A percentile compares a stretch with the other conserved stretches of the same genome.
Conservation (phyloP, 495 filamentous ascomycete genomes). For the Aspergillus nanangensis region DNA sequence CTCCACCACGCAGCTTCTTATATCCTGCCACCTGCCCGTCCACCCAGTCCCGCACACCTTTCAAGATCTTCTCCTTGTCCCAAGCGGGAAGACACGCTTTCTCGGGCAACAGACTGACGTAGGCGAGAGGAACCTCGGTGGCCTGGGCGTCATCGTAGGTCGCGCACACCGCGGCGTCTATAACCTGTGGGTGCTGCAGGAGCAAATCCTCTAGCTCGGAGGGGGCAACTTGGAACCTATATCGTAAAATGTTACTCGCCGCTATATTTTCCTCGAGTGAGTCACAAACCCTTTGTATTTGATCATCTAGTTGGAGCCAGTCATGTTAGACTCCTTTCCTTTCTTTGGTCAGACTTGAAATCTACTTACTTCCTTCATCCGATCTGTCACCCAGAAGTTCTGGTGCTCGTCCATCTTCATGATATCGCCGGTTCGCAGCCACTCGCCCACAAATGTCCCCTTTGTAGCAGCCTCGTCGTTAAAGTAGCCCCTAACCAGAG, state of each 20-base stretch:
- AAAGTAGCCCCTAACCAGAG: too few relatives aligned
- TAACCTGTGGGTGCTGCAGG: constrained; percentile 58
- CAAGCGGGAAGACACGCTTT: constrained; percentile 27
- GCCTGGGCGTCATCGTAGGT: constrained; percentile 57
- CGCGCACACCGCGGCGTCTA: constrained; percentile 70
- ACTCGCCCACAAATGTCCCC: too few relatives aligned
- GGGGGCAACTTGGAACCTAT: constrained; percentile 70
- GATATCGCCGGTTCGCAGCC: too few relatives aligned
- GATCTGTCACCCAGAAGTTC: too few relatives aligned
- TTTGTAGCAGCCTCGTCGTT: too few relatives aligned
- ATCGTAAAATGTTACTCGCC: background rate
- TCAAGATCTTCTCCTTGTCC: constrained; percentile 26
- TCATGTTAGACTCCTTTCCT: background rate
- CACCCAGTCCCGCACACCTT: constrained; percentile 17
- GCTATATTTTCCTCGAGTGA: background rate
- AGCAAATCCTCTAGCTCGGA: constrained; percentile 74
- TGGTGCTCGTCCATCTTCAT: too few relatives aligned
- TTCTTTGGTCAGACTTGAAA: too few relatives aligned
- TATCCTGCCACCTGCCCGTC: constrained; percentile 14
- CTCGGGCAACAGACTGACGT: constrained; percentile 45
- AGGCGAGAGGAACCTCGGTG: constrained; percentile 72
- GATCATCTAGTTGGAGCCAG: constrained; percentile 34
- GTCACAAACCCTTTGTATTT: constrained; percentile 36
- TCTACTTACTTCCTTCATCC: too few relatives aligned
- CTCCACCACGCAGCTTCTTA: constrained; percentile 19